These are phyloP conservation scores for Gilbertella persicaria DNA, from an alignment of 371 early-diverging fungal species.

Conservation along the genomic window DNA sequence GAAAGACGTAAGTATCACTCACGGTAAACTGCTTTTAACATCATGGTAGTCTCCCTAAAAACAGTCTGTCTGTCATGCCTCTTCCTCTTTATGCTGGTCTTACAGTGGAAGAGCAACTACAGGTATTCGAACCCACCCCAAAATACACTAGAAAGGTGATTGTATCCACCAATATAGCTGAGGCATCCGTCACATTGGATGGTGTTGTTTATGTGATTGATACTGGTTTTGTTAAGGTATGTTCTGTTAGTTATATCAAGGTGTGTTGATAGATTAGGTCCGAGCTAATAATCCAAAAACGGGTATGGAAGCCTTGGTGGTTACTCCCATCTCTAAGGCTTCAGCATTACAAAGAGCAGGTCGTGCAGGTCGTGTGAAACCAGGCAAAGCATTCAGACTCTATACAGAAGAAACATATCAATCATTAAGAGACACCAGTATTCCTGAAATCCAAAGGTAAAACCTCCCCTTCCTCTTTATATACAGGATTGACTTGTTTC, in stretches of 20 bases:
- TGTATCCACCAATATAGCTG: slow-evolving; percentile 95
- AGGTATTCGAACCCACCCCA: slow-evolving; percentile 63
- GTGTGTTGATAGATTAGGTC: slow-evolving; percentile 50
- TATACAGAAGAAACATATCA: slow-evolving; percentile 73
- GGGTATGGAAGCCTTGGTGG: slow-evolving; percentile 62
- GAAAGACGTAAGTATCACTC: slow-evolving; percentile 56
- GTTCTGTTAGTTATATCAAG: slow-evolving; percentile 84
- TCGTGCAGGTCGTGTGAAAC: slow-evolving; percentile 74
- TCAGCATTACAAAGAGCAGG: slow-evolving; percentile 82
- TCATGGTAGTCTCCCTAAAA: slow-evolving; percentile 29
- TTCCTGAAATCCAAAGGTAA: slow-evolving; percentile 78
- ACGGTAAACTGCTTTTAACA: too few relatives aligned
- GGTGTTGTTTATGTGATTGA: slow-evolving; percentile 94
- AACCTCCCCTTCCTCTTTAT: too few relatives aligned
- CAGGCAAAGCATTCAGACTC: slow-evolving; percentile 72
- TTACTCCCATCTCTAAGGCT: slow-evolving; percentile 69
- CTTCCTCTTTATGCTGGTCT: slow-evolving; percentile 80
- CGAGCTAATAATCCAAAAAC: slow-evolving; percentile 65
- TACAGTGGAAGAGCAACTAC: slow-evolving; percentile 68
- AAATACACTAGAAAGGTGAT: slow-evolving; percentile 79
- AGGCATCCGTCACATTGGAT: slow-evolving; percentile 91
- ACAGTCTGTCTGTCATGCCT: slow-evolving; percentile 53
- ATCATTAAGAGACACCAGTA: slow-evolving; percentile 46
- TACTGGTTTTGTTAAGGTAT: slow-evolving; percentile 87
- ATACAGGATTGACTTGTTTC: not conserved